A percentile compares a stretch with the other conserved stretches of the same genome.
phyloP scores from a whole-genome alignment of 768 basidiomycete genomes.

The Mrakia hoshinonis region DNA sequence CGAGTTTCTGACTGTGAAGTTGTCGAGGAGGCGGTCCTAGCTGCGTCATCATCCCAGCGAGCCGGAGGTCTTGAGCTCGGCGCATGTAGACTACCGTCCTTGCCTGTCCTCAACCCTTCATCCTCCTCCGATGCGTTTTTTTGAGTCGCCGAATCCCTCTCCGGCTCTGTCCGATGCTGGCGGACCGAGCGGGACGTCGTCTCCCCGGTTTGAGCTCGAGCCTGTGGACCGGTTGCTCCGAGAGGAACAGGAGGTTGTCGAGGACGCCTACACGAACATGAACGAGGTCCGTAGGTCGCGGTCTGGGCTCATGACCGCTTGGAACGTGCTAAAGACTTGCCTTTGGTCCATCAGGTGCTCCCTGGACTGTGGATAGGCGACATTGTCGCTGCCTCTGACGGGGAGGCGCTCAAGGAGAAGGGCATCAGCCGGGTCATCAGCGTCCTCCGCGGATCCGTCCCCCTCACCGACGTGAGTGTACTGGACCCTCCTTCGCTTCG shows the following conservation, averaged over 20 bases:
- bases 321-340: not conserved
- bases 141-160: not conserved
- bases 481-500: not conserved
- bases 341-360: constrained; percentile 49
- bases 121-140: not conserved
- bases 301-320: not conserved
- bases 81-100: not conserved
- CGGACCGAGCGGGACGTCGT: not conserved
- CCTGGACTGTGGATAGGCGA: constrained; percentile 79
- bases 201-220: not conserved
- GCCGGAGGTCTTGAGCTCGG: too few relatives aligned
- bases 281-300: not conserved
- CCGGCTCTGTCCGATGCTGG: not conserved
- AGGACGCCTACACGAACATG: constrained; percentile 1
- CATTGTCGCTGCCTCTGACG: constrained; percentile 59
- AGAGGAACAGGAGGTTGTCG: not conserved
- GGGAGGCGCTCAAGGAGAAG: constrained; percentile 53
- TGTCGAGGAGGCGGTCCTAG: too few relatives aligned
- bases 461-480: not conserved
- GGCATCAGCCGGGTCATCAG: constrained; percentile 69
- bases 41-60: too few relatives aligned
- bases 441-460: constrained; percentile 49
- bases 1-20: too few relatives aligned
- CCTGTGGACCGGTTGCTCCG: not conserved
- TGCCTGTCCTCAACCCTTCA: not conserved